phyloP scores from a whole-genome alignment of 106 monocot genomes.

The Vanilla planifolia region DNA sequence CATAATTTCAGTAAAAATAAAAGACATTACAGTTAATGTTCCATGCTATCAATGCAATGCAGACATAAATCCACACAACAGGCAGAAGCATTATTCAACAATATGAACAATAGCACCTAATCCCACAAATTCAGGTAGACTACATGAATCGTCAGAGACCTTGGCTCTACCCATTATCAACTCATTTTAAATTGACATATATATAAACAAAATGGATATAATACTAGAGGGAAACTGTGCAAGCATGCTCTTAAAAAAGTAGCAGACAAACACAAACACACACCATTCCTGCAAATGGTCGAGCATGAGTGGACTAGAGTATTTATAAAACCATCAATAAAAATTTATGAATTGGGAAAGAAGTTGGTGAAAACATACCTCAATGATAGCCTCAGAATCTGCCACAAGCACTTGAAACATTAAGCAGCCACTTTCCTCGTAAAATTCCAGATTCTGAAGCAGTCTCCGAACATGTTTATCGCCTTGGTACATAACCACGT shows the following conservation, averaged over 20 bases:
- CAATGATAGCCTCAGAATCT: conserved; percentile 44
- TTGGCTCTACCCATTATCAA: too few relatives aligned
- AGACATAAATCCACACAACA: too few relatives aligned
- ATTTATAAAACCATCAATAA: neutral
- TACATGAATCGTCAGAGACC: too few relatives aligned
- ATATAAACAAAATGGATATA: too few relatives aligned
- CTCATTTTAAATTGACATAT: too few relatives aligned
- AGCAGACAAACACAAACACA: neutral
- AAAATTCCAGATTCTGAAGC: conserved; percentile 54
- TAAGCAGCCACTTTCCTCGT: conserved; percentile 46
- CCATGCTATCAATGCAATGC: too few relatives aligned
- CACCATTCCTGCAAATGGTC: neutral
- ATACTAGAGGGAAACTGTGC: too few relatives aligned
- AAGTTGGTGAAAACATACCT: conserved; percentile 39
- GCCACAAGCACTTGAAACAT: conserved; percentile 73
- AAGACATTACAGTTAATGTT: neutral
- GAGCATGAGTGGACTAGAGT: neutral
- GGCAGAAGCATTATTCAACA: too few relatives aligned
- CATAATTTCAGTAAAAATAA: neutral
- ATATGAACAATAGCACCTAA: too few relatives aligned
- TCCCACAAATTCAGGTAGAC: too few relatives aligned
- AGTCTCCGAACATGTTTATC: conserved; percentile 40
- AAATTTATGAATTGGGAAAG: neutral
- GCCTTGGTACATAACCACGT: conserved; percentile 49
- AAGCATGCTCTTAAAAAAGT: too few relatives aligned